Evolutionary conservation across 352 stramenopile genomes (phyloP).

Genomic region (Thalassiosira hispida): DNA sequence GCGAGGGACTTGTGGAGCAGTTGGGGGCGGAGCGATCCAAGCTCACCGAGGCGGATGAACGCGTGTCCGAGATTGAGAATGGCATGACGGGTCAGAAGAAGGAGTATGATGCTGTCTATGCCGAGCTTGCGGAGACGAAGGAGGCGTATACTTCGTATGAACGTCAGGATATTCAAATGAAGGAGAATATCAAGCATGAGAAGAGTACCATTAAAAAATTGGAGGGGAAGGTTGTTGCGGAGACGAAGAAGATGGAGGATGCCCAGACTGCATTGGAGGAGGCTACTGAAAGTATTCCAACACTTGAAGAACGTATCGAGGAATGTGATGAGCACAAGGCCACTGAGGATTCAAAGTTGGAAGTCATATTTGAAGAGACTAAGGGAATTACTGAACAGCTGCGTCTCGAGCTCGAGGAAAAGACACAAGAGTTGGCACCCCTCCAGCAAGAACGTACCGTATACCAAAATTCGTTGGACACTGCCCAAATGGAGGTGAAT

Average conservation of each 20-base stretch:
- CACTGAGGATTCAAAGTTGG: constrained; percentile 88
- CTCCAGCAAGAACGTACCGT: constrained; percentile 80
- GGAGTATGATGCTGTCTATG: constrained; percentile 88
- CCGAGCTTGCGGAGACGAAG: constrained; percentile 90
- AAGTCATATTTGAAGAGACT: constrained; percentile 85
- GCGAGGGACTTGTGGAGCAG: constrained; percentile 87
- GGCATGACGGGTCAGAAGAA: constrained; percentile 88
- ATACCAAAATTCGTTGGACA: constrained; percentile 81
- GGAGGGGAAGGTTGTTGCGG: constrained; percentile 89
- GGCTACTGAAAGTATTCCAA: constrained; percentile 89
- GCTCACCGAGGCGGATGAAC: constrained; percentile 83
- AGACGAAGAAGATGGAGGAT: constrained; percentile 91
- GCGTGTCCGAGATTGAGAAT: constrained; percentile 80
- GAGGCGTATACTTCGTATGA: constrained; percentile 95
- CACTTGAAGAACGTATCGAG: constrained; percentile 87
- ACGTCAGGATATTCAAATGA: constrained; percentile 96
- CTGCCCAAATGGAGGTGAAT: constrained; percentile 77
- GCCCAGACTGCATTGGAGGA: constrained; percentile 87
- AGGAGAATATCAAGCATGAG: constrained; percentile 96
- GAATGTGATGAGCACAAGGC: constrained; percentile 59
- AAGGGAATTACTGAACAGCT: constrained; percentile 79
- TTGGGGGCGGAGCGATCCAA: constrained; percentile 80
- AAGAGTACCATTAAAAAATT: constrained; percentile 93
- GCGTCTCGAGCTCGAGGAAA: constrained; percentile 78
- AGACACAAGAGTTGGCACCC: constrained; percentile 83